Base-by-base conservation (phyloP, 257 asterid species). In the Cinchona pubescens region DNA sequence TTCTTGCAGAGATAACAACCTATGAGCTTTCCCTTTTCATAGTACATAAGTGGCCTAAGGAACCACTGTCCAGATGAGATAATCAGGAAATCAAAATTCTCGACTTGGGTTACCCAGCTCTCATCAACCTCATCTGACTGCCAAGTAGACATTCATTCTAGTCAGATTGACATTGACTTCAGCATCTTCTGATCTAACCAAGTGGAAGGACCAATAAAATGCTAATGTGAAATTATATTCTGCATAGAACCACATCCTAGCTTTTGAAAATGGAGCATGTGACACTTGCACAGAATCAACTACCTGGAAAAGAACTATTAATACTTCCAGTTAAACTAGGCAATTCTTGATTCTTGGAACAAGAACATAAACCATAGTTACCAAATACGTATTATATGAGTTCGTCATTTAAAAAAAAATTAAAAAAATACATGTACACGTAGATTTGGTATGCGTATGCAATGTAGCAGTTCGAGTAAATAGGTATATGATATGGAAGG, bases 31-130 rank as follows among this genome's bases (percentile, higher is more conserved):
- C 78, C 75, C 15, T 81, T 75, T 37, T 61, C 71, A 69, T 69
- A 81, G 79, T 78, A 78, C 48, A 63, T 6, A 3, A 69, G 27
- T 29, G 84, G 81, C 30, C 82, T 45, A 35, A 69, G 72, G 40
- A 83, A 83, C 97, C 97, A 91, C 51, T 87, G 94, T 77, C 96
- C 90, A 13, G 89, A 86, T 43, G 84, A 85, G 85, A 91, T 69
- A 82, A 88, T 83, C 35, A 88, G 63, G 72, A 86, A 87, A 66
- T 85, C 87, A 70, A 87, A 88, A 5, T 45, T 78, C 53, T 81
- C 86, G 60, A 87, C 83, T 40, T 85, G 81, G 11, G 81, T 8
- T 12, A 89, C 73, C 96, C 96, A 90, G 10, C 80, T 67, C 27
- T 83, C 78, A 77, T 87, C 92, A 23, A 61, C 67, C 74, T 86